Base-by-base conservation (phyloP, 306 rosid species). In the Fragaria nilgerrensis region DNA sequence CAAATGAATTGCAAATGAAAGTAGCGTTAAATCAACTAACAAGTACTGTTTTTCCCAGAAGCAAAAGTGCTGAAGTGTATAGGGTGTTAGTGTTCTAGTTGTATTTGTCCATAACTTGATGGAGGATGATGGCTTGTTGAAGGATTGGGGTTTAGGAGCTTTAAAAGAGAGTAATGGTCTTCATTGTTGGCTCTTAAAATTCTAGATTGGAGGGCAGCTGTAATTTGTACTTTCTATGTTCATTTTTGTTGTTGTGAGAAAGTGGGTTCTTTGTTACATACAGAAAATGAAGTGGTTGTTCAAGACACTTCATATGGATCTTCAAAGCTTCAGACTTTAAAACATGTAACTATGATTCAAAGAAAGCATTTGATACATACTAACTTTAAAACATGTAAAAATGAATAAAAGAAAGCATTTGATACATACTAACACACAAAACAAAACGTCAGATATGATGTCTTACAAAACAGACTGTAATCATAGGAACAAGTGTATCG, bases 301-400 rank as follows among this genome's bases (percentile, higher is more conserved):
- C 67, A 29, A 14, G 67, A 62, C 61, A 48, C 20, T 32, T 25
- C 13, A 29, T 43, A 23, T 43, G 36, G 36, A 68, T 48, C 37
- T 62, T 62, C 7, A 36, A 68, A 68, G 36, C 73, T 70, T 70
- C 74, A 47, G 58, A 47, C 36, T 36, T 36, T 43, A 23, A 44
- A 68, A 25, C 55, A 47, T 25, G 17, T 2, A 23, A 47, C 20
- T 27, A 25, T 70, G 17, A 70, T 27, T 25, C 4, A 8, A 45
- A 17, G 58, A 49, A 48, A 48, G 17, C 22, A 47, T 45, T 10
- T 48, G 43, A 70, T 49, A 49, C 62, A 70, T 47, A 47, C 17
- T 70, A 9, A 29, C 25, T 36, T 36, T 22, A 23, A 44, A 68
- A 25, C 55, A 47, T 25, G 17, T 6, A 22, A 47, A 11, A 47